phyloP scores from a whole-genome alignment of 306 rosid species.

The Rosa persica region DNA sequence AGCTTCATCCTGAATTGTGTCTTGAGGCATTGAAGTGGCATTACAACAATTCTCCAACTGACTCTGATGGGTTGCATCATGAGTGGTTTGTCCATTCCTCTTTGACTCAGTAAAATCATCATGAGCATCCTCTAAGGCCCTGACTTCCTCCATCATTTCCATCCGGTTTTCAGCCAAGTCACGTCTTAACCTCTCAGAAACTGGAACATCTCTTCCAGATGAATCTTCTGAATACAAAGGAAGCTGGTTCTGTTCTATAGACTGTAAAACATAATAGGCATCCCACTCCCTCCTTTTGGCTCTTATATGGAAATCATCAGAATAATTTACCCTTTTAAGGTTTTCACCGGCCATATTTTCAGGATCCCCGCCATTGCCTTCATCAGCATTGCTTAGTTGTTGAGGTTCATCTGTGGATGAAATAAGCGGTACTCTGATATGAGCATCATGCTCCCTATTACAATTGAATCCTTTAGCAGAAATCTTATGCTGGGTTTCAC shows the following conservation, averaged over 20 bases:
- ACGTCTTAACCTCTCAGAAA: conserved; percentile 17
- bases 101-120: conserved; percentile 30
- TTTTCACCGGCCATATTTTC: conserved; percentile 34
- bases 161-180: conserved; percentile 22
- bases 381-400: conserved; percentile 14
- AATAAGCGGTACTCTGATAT: conserved; percentile 20
- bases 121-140: conserved; percentile 26
- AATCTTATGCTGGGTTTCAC: conserved; percentile 10
- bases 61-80: conserved; percentile 24
- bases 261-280: conserved; percentile 27
- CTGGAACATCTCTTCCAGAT: conserved; percentile 16
- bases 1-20: conserved; percentile 9
- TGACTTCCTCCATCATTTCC: conserved; percentile 27
- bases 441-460: conserved; percentile 33
- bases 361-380: conserved; percentile 12
- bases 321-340: conserved; percentile 22
- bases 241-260: conserved; percentile 30
- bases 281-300: conserved; percentile 36
- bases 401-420: conserved; percentile 28
- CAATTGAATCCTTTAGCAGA: conserved; percentile 15
- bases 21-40: conserved; percentile 16
- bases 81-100: conserved; percentile 15
- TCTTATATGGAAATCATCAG: conserved; percentile 27
- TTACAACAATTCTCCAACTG: conserved; percentile 29
- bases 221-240: conserved; percentile 36